Percentiles rank a stretch among this genome's conserved stretches.
These are phyloP conservation scores for Thelonectria discophora DNA, from an alignment of 2,329 filamentous ascomycete species.

Conservation along the genomic window DNA sequence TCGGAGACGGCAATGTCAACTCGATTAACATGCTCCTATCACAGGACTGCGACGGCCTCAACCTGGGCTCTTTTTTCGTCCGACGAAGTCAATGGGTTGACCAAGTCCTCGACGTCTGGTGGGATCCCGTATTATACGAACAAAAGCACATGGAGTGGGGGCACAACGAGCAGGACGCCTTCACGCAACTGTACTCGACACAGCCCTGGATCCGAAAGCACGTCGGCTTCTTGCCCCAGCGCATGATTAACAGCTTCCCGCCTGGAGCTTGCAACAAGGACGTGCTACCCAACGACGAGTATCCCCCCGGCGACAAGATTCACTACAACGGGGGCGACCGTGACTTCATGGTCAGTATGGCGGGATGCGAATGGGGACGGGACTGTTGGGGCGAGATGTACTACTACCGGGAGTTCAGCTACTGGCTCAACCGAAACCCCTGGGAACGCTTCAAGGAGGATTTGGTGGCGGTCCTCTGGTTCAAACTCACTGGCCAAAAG, in stretches of 20 bases:
- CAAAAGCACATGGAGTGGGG: conserved; percentile 99
- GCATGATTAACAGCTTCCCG: conserved; percentile 94
- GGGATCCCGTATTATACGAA: conserved; percentile 97
- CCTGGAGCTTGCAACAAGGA: conserved; percentile 86
- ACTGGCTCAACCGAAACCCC: conserved; percentile 82
- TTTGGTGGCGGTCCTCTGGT: conserved; percentile 67
- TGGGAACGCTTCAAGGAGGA: conserved; percentile 83
- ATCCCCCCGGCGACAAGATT: conserved; percentile 65
- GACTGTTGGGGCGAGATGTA: conserved; percentile 99
- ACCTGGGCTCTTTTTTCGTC: conserved; percentile 94
- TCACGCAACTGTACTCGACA: conserved; percentile 89
- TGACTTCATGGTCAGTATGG: conserved; percentile 98
- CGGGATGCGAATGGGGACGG: conserved; percentile 93
- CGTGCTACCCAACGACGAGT: conserved; percentile 58
- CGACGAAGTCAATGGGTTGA: conserved; percentile 89
- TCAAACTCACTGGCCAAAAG: conserved; percentile 68
- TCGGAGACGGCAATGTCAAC: conserved; percentile 78
- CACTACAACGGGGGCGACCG: conserved; percentile 88
- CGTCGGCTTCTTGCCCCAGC: conserved; percentile 88
- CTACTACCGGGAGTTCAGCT: conserved; percentile 89
- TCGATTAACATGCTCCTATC: conserved; percentile 90
- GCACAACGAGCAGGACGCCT: conserved; percentile 96
- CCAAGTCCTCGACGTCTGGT: conserved; percentile 93
- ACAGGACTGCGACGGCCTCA: conserved; percentile 96
- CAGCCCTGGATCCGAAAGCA: conserved; percentile 94